A percentile compares a stretch with the other conserved stretches of the same genome.
Evolutionary conservation across 306 rosid genomes (phyloP).

Genomic region (Vigna unguiculata): DNA sequence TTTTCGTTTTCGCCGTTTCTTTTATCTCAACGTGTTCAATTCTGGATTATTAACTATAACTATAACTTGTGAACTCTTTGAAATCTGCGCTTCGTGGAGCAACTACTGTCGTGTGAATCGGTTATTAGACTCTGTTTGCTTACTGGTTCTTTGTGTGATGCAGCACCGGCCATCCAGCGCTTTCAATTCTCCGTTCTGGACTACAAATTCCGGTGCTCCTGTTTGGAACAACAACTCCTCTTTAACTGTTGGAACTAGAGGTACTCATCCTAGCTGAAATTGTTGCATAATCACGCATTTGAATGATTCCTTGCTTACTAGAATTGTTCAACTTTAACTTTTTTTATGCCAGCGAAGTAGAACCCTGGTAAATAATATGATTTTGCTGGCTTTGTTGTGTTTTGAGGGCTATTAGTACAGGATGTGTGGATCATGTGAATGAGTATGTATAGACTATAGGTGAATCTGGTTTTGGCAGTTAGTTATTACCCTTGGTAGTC

Average conservation of each 20-base stretch:
- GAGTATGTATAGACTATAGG: not conserved
- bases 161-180: constrained; percentile 92
- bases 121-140: not conserved
- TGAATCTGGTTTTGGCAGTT: not conserved
- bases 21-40: not conserved
- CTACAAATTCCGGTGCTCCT: constrained; percentile 92
- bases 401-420: not conserved
- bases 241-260: constrained; percentile 77
- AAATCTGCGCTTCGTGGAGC: not conserved
- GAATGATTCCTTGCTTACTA: not conserved
- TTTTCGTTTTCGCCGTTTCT: not conserved
- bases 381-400: not conserved
- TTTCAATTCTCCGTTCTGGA: constrained; percentile 77
- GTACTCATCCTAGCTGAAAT: constrained; percentile 34
- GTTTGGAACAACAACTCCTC: constrained; percentile 82
- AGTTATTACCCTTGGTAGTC: not conserved
- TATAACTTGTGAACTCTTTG: not conserved
- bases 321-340: not conserved
- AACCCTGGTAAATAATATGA: not conserved
- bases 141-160: constrained; percentile 20
- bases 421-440: not conserved
- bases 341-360: not conserved
- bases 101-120: not conserved
- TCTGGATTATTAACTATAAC: not conserved
- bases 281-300: not conserved